Base-by-base conservation (phyloP, 1,139 yeast species). In the Suhomyces coccinellae region DNA sequence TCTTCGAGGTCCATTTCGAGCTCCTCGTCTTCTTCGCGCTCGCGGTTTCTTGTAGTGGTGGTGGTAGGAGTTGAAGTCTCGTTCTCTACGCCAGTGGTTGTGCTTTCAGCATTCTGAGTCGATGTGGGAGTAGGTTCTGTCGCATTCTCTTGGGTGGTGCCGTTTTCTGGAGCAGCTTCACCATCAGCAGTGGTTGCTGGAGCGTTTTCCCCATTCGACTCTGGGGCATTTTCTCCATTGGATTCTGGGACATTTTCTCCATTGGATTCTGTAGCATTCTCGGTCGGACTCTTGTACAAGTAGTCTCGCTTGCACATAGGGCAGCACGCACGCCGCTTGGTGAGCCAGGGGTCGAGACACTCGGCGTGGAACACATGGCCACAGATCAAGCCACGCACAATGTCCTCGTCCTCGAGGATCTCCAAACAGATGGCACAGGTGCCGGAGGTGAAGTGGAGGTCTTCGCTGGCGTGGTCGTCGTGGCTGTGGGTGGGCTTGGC, bases 261-360 rank as follows among this genome's bases (percentile, higher is more conserved):
- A 6, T 17, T 17, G 20, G 20, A n/a, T 17, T 55, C 59, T 27
- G 41, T 16, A 10, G 49, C 44, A 12, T 44, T 47, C 8, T 41
- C 51, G 17, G 43, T 46, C 12, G 33, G 52, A 37, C 62, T 67
- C 51, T 73, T 75, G 61, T 76, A 63, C 52, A 77, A 79, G 53
- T 82, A 81, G 57, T 87, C 95, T 33, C 88, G 69, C 59, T 87
- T 86, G 65, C 96, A 88, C 73, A 84, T 80, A 8, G 96, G 96
- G 59, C 96, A 88, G 57, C 89, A 84, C 1, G 93, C 93, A 45
- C 87, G 75, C 52, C 93, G 71, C 48, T 79, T 78, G 4, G 82
- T 83, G 40, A 88, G 68, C 96, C 96, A 87, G 1, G 93, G 93
- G 55, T 86, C 95, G 41, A 88, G 72, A 64, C 96, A 88, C 22